Base-by-base conservation (phyloP, 1,284 basidiomycete species). In the Peniophora sp. region DNA sequence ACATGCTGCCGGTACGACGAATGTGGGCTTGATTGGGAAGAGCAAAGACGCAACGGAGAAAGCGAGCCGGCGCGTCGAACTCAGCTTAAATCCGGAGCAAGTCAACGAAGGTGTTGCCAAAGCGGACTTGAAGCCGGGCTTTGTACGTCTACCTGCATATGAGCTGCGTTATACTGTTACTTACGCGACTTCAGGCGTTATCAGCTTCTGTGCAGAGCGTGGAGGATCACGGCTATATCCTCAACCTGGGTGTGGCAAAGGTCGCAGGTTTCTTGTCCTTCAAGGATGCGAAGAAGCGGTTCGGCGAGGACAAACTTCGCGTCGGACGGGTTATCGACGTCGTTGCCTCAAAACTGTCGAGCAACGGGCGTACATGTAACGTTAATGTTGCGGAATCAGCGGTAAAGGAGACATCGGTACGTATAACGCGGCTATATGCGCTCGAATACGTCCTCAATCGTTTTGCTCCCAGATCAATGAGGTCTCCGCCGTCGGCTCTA, bases 211-310 rank as follows among this genome's bases (percentile, higher is more conserved):
- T 98, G 25, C 83, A 88, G 66, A 91, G 87, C 60, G 72, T 89
- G 32, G 97, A 99, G 69, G 97, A 99, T 61, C 92, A 97, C 67
- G 96, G 96, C 1, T 98, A 96, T 69, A 80, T 87, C 50, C 75
- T 99, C 19, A 90, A 96, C 58, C 71, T 96, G 34, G 97, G 97
- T 1, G 62, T 96, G 19, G 65, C 79, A 11, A 80, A 83, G 27
- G 66, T 86, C 24, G 83, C 89, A 50, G 91, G 89, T 20, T 96
- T 94, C 66, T 62, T 95, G 46, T 75, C 84, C 1, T 87, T 84
- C 70, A 83, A 83, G 59, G 83, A 89, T 41, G 73, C 77, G 22
- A 62, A 68, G 60, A 74, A 71, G 48, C 65, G 55, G 41, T 73
- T 62, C 48, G 59, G 61, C 41, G 65, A 73, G n/a, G 57, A 62